Conservation (phyloP, 495 filamentous ascomycete species). For the Echria macrotheca region DNA sequence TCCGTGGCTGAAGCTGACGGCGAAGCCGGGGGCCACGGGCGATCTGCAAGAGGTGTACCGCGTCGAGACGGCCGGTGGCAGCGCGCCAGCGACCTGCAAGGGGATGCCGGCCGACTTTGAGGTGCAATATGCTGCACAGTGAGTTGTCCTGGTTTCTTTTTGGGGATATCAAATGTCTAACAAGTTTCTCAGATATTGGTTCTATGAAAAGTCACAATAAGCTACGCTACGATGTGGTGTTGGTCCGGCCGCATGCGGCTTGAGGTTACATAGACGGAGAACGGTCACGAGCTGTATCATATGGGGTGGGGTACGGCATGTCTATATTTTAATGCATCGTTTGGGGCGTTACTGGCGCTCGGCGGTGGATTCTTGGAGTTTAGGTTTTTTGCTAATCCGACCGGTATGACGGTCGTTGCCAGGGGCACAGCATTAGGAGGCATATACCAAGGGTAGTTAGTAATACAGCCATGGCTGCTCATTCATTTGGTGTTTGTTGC, state of each 20-base stretch:
- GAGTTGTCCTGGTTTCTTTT: no score
- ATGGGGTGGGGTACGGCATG: neutral
- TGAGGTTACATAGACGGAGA: slow-evolving; percentile 3
- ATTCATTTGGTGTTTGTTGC: no score
- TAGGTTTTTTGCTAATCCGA: slow-evolving; percentile 9
- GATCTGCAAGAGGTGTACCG: slow-evolving; percentile 72
- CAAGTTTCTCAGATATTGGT: slow-evolving; percentile 33
- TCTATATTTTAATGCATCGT: slow-evolving; percentile 4
- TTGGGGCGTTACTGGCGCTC: slow-evolving; percentile 12
- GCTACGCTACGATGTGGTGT: neutral
- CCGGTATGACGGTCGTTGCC: neutral
- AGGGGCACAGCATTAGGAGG: no score
- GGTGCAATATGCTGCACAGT: slow-evolving; percentile 80
- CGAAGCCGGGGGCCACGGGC: slow-evolving; percentile 50
- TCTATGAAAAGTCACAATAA: slow-evolving; percentile 24
- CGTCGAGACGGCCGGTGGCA: slow-evolving; percentile 79
- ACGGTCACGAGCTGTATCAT: slow-evolving; percentile 14
- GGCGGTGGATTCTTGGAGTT: slow-evolving; percentile 6
- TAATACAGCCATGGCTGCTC: no score
- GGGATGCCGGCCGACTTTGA: slow-evolving; percentile 57
- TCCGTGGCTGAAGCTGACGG: slow-evolving; percentile 60
- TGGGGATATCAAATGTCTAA: slow-evolving; percentile 12
- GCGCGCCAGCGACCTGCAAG: slow-evolving; percentile 67
- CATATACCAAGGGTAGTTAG: no score
- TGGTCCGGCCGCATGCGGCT: no score